These are phyloP conservation scores for Tuber calosporum DNA, from an alignment of 495 filamentous ascomycete genomes.

Conservation along the genomic window DNA sequence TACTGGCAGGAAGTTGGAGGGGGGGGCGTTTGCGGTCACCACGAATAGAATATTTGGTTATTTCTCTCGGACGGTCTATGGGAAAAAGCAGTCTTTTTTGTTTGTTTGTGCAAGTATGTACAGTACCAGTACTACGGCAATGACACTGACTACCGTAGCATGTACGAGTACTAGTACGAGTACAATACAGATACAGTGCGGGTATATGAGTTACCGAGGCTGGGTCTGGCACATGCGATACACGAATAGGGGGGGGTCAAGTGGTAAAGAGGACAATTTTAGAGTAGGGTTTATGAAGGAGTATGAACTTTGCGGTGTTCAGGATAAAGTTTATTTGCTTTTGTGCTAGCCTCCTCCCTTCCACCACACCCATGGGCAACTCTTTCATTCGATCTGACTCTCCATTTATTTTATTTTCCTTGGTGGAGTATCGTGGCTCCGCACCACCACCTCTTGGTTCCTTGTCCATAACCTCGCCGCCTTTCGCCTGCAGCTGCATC, in stretches of 20 bases:
- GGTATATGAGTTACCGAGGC: too few relatives aligned
- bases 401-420: background rate
- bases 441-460: slow-evolving; percentile 16
- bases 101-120: background rate
- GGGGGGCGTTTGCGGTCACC: background rate
- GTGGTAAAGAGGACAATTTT: background rate
- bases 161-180: too few relatives aligned
- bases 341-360: background rate
- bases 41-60: background rate
- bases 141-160: too few relatives aligned
- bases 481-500: slow-evolving; percentile 25
- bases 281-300: background rate
- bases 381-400: background rate
- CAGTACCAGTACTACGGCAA: too few relatives aligned
- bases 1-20: background rate
- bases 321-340: slow-evolving; percentile 28
- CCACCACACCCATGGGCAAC: background rate
- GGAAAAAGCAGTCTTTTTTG: background rate
- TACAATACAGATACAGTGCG: too few relatives aligned
- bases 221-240: background rate
- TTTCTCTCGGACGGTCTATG: background rate
- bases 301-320: slow-evolving; percentile 7
- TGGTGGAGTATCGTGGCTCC: slow-evolving; percentile 26
- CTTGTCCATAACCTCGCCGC: slow-evolving; percentile 12
- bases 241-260: background rate